A percentile compares a stretch with the other conserved stretches of the same genome.
phyloP scores from a whole-genome alignment of 2,329 filamentous ascomycete species.

The Pseudonectria buxi region DNA sequence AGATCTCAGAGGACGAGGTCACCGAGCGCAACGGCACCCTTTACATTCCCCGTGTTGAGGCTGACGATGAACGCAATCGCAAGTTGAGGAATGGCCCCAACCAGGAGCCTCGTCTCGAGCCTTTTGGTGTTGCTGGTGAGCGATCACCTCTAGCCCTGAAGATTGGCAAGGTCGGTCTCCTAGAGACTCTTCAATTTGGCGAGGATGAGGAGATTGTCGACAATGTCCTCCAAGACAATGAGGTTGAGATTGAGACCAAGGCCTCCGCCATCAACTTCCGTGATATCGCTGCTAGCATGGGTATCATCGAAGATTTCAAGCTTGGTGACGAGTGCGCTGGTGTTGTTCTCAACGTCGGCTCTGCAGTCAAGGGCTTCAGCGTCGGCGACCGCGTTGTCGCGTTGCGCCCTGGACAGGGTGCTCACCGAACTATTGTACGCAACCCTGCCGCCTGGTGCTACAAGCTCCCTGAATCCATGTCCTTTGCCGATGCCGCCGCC shows the following conservation, averaged over 20 bases:
- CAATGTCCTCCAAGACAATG: slow-evolving; percentile 10
- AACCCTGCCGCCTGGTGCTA: no score
- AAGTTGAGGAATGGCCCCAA: slow-evolving; percentile 17
- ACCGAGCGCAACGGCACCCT: slow-evolving; percentile 16
- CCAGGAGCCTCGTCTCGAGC: slow-evolving; percentile 16
- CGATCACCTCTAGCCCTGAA: no score
- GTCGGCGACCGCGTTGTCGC: slow-evolving; percentile 27
- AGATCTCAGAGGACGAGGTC: slow-evolving; percentile 15
- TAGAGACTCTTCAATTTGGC: no score
- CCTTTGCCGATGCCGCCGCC: no score
- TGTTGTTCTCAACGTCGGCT: slow-evolving; percentile 11
- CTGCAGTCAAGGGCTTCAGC: slow-evolving; percentile 14
- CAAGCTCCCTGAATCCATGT: no score
- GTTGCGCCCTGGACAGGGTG: slow-evolving; percentile 12
- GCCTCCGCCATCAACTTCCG: no score
- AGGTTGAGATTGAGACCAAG: no score
- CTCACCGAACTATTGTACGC: slow-evolving; percentile 22
- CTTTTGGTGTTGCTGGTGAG: no score
- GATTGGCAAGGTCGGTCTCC: no score
- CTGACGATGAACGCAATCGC: slow-evolving; percentile 16
- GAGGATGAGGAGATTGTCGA: no score
- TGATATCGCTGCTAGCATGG: no score
- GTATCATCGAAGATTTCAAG: no score
- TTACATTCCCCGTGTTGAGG: slow-evolving; percentile 16
- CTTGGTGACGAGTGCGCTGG: slow-evolving; percentile 23